Evolutionary conservation across 1,284 basidiomycete genomes (phyloP), one percentile per base, ranked within the genome.

Genomic region (Boletus subluridellus): DNA sequence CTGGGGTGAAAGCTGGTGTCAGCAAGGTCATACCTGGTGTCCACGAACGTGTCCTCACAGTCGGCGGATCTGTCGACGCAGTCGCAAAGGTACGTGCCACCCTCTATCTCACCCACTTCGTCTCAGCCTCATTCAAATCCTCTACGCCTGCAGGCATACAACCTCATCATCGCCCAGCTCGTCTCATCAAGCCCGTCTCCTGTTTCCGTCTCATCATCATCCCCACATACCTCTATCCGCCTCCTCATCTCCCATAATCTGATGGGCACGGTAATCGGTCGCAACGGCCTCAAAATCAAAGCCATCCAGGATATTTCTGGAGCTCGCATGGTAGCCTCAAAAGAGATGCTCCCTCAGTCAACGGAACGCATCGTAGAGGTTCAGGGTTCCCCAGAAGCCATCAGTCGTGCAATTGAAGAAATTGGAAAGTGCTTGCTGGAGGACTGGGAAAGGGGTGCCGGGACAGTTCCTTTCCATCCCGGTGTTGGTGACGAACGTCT

Each of bases 231-330:
- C 56, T 92, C 94, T 60, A 89, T 98, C 73, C 92, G 94, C 60
- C 91, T 97, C 63, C 86, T 99, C 69, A 94, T 99, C 73, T 97
- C 95, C 55, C 95, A 99, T 80, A 96, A 97, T 75, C 85, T 98
- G 65, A 99, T 99, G 97, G 97, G 97, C 56, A 96, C 95, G 58
- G 94, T 99, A 76, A 99, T 99, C 69, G 97, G 97, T 65, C 93
- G 96, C 68, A 90, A 80, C 60, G 97, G 97, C 64, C 87, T 93
- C 74, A 99, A 98, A 86, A 99, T 99, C 78, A 99, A 99, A 81
- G 94, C 95, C 74, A 99, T 99, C 74, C 97, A 99, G 74, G 97
- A 99, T 76, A 82, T 86, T 52, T 97, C 95, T 53, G 97, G 97
- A 57, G 95, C 95, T 26, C 88, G 96, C 59, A 95, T 99, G 89